Conservation (phyloP, 768 basidiomycete genomes). For the Omphalotus guepiniiformis region DNA sequence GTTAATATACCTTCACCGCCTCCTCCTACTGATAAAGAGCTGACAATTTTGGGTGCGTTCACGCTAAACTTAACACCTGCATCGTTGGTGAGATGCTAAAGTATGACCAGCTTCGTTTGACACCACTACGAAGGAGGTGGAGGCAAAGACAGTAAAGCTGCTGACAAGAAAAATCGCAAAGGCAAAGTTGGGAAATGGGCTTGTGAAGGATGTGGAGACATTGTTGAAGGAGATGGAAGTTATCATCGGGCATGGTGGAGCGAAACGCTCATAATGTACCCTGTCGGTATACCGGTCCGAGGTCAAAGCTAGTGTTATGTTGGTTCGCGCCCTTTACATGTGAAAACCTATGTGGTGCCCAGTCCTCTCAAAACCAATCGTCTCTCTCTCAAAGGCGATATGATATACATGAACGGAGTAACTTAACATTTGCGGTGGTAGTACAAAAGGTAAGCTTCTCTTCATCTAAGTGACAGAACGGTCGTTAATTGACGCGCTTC, state of each 20-base stretch:
- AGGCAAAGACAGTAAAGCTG: conserved; percentile 10
- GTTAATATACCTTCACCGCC: not conserved
- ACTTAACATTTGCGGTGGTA: no score
- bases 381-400: no score
- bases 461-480: no score
- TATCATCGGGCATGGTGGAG: conserved; percentile 9
- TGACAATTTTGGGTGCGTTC: not conserved
- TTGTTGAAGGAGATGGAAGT: conserved; percentile 13
- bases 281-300: no score
- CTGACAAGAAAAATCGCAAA: conserved; percentile 20
- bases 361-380: no score
- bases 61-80: not conserved
- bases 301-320: no score
- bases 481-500: no score
- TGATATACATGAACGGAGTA: no score
- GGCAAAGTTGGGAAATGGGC: conserved; percentile 13
- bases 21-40: not conserved
- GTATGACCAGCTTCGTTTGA: conserved; percentile 3
- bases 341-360: no score
- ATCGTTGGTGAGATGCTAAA: not conserved
- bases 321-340: no score
- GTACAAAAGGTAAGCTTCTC: no score
- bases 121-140: not conserved
- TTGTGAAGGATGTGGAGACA: conserved; percentile 17
- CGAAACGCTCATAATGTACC: no score